Percentiles rank a stretch among this genome's conserved stretches.
Conservation (phyloP, 2,329 filamentous ascomycete species). For the Blumeria graminis region DNA sequence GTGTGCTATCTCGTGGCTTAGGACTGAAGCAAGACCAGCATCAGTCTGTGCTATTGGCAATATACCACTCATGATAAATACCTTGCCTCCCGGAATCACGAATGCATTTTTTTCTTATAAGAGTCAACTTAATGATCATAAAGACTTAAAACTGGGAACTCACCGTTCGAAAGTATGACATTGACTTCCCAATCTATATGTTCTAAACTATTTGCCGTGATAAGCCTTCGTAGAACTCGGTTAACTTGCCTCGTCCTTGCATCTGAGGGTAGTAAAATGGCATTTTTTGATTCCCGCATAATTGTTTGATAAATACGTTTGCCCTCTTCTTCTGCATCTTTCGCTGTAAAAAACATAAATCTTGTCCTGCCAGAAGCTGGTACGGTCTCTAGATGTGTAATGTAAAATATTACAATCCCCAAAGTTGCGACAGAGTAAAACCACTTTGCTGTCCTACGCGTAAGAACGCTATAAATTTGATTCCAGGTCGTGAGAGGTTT, state of each 20-base stretch:
- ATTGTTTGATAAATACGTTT: conserved; percentile 30
- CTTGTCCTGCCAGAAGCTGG: conserved; percentile 46
- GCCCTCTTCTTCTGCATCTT: conserved; percentile 28
- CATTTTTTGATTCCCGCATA: conserved; percentile 26
- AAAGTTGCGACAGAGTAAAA: conserved; percentile 20
- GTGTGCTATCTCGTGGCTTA: conserved; percentile 63
- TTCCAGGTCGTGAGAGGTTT: conserved; percentile 18
- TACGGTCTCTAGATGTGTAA: conserved; percentile 45
- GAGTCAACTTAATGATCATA: neutral
- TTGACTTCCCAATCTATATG: conserved; percentile 42
- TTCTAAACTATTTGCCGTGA: conserved; percentile 39
- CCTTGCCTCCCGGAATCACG: conserved; percentile 54
- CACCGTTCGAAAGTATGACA: conserved; percentile 43
- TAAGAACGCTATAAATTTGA: conserved; percentile 14
- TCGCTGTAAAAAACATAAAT: conserved; percentile 43
- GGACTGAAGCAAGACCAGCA: conserved; percentile 46
- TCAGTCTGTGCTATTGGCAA: conserved; percentile 41
- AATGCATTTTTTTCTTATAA: conserved; percentile 38
- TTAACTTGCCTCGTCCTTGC: conserved; percentile 29
- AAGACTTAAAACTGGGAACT: conserved; percentile 6
- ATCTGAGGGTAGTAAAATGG: conserved; percentile 32
- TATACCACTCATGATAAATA: conserved; percentile 57
- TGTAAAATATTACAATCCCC: conserved; percentile 29
- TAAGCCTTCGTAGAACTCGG: conserved; percentile 38
- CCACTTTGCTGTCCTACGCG: conserved; percentile 17